Conservation (phyloP, 768 basidiomycete species). For the Xerocomus spinulosus region DNA sequence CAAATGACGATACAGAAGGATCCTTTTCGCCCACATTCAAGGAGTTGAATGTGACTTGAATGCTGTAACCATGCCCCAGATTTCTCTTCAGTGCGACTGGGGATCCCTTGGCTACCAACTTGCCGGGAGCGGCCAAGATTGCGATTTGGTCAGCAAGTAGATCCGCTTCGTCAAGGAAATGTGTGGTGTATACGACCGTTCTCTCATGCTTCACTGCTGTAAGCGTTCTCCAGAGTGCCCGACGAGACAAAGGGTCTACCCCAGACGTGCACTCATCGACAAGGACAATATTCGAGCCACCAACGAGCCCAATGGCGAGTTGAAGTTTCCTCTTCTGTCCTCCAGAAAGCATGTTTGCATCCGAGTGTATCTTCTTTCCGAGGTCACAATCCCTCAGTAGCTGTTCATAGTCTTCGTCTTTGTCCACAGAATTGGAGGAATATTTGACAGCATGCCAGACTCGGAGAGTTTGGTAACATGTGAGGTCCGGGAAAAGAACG, state of each 20-base stretch:
- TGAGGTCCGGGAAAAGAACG: constrained; percentile 71
- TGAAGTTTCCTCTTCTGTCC: constrained; percentile 67
- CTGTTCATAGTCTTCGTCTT: constrained; percentile 57
- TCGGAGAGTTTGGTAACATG: constrained; percentile 66
- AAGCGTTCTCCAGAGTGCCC: constrained; percentile 73
- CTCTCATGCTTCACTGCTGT: constrained; percentile 61
- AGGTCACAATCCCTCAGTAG: constrained; percentile 70
- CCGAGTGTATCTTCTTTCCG: constrained; percentile 60
- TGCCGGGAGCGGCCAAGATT: constrained; percentile 71
- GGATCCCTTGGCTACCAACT: constrained; percentile 65
- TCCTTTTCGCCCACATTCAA: constrained; percentile 29
- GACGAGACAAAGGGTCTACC: constrained; percentile 74
- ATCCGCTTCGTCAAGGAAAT: constrained; percentile 79
- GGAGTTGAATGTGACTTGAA: constrained; percentile 49
- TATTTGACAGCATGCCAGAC: constrained; percentile 73
- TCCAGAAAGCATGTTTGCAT: constrained; percentile 42
- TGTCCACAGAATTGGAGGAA: constrained; percentile 37
- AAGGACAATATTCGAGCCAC: constrained; percentile 65
- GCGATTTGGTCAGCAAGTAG: constrained; percentile 72
- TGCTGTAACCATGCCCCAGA: constrained; percentile 68
- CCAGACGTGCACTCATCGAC: constrained; percentile 75
- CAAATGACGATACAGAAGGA: constrained; percentile 10
- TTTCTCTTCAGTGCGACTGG: constrained; percentile 70
- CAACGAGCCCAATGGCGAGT: constrained; percentile 74
- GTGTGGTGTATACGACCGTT: constrained; percentile 74